Conservation (phyloP, 2,329 filamentous ascomycete species). For the Alternaria viburni region DNA sequence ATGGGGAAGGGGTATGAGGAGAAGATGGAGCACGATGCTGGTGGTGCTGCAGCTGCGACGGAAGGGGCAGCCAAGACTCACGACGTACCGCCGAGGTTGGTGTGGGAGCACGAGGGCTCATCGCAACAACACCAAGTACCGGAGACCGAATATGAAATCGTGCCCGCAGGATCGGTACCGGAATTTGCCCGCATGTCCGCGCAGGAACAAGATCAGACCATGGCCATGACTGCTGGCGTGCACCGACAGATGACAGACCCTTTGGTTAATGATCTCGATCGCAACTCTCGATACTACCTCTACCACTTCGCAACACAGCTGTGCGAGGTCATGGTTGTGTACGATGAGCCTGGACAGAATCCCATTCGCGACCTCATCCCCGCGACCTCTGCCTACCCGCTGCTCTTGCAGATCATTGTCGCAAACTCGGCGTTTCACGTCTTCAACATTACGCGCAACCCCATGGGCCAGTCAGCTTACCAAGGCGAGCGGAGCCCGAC, state of each 20-base stretch:
- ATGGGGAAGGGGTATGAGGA: conserved; percentile 61
- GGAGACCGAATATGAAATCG: not conserved
- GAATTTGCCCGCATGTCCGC: not conserved
- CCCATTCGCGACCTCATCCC: conserved; percentile 58
- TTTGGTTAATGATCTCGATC: conserved; percentile 61
- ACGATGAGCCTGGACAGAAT: conserved; percentile 54
- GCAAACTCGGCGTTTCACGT: conserved; percentile 58
- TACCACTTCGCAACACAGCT: conserved; percentile 58
- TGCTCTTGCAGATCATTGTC: conserved; percentile 55
- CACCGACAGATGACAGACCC: conserved; percentile 60
- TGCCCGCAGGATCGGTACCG: not conserved
- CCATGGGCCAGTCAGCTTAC: conserved; percentile 41
- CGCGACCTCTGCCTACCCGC: conserved; percentile 52
- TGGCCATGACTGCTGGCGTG: conserved; percentile 37
- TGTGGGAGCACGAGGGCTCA: conserved; percentile 21
- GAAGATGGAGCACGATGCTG: conserved; percentile 2
- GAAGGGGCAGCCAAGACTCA: conserved; percentile 36
- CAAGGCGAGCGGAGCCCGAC: conserved; percentile 41
- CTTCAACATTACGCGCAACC: conserved; percentile 48
- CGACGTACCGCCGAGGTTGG: conserved; percentile 20
- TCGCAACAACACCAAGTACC: conserved; percentile 6
- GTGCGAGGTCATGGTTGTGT: conserved; percentile 61
- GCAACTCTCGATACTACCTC: conserved; percentile 54
- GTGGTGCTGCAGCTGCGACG: conserved; percentile 5
- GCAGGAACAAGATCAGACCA: conserved; percentile 12